phyloP scores from a whole-genome alignment of 169 alveolate species.

The Plasmodium gonderi region DNA sequence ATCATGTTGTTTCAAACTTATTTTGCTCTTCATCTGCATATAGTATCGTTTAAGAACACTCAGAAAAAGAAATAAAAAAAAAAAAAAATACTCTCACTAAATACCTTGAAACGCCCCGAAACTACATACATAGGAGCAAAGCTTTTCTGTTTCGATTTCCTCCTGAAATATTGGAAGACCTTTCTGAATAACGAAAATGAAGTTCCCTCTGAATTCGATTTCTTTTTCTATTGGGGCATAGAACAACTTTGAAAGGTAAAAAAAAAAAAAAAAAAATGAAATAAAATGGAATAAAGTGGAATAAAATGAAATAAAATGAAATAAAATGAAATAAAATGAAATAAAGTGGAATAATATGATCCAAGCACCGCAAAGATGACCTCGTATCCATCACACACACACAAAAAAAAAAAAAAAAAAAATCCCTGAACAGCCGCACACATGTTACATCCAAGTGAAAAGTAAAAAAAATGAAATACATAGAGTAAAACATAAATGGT shows the following conservation, averaged over 20 bases:
- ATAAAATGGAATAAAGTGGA: not conserved
- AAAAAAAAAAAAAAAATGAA: not conserved
- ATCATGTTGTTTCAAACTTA: too few relatives aligned
- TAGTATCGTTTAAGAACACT: too few relatives aligned
- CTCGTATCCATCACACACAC: too few relatives aligned
- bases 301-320: not conserved
- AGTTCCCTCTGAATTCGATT: slow-evolving; percentile 38
- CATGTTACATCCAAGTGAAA: too few relatives aligned
- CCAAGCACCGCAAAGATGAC: too few relatives aligned
- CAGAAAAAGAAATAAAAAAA: too few relatives aligned
- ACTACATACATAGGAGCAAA: slow-evolving; percentile 21
- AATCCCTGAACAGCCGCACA: too few relatives aligned
- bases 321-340: not conserved
- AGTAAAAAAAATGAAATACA: too few relatives aligned
- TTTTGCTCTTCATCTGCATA: too few relatives aligned
- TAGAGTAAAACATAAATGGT: too few relatives aligned
- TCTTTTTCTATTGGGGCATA: slow-evolving; percentile 45
- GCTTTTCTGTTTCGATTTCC: slow-evolving; percentile 40
- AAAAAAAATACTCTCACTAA: not conserved
- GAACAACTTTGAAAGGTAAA: slow-evolving; percentile 14
- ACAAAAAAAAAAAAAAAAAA: too few relatives aligned
- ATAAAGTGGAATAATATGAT: not conserved
- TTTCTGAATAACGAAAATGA: slow-evolving; percentile 44
- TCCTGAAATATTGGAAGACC: slow-evolving; percentile 56
- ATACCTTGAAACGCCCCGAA: slow-evolving; percentile 37